These are phyloP conservation scores for Cladophialophora bantiana DNA, from an alignment of 2,329 filamentous ascomycete genomes.

Conservation along the genomic window DNA sequence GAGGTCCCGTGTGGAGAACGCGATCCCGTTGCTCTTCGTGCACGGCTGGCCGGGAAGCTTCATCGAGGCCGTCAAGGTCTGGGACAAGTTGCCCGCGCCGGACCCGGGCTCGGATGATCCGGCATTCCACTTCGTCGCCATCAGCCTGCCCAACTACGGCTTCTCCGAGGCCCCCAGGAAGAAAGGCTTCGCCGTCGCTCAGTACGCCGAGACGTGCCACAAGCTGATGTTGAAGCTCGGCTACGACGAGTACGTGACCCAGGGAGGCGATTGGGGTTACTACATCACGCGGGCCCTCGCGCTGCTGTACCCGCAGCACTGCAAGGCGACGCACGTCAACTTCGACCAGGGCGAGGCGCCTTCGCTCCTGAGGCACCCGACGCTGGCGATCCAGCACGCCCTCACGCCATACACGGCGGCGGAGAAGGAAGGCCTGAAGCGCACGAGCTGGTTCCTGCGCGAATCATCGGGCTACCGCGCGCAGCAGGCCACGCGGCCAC, in stretches of 20 bases:
- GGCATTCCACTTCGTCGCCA: conserved; percentile 61
- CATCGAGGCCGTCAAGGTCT: conserved; percentile 43
- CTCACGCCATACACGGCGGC: conserved; percentile 60
- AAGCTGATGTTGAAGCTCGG: conserved; percentile 73
- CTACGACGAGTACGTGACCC: conserved; percentile 65
- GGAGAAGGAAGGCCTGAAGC: conserved; percentile 61
- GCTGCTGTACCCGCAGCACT: conserved; percentile 63
- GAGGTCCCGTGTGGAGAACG: conserved; percentile 33
- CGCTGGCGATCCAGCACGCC: conserved; percentile 64
- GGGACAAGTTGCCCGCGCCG: conserved; percentile 47
- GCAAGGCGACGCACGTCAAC: conserved; percentile 69
- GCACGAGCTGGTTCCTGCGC: conserved; percentile 63
- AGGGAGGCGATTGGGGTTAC: conserved; percentile 75
- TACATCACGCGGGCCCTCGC: conserved; percentile 69
- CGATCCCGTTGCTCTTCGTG: conserved; percentile 40
- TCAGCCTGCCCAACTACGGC: conserved; percentile 63
- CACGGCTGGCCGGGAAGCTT: conserved; percentile 41
- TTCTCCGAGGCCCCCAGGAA: conserved; percentile 60
- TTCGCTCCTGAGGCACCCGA: conserved; percentile 59
- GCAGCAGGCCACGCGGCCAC: conserved; percentile 71
- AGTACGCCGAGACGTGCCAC: conserved; percentile 71
- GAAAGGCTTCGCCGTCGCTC: conserved; percentile 64
- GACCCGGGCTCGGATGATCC: conserved; percentile 47
- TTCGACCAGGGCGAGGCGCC: conserved; percentile 60
- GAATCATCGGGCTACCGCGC: conserved; percentile 63